Conservation (phyloP, 1,139 yeast genomes). For the Zygosaccharomyces sapae region DNA sequence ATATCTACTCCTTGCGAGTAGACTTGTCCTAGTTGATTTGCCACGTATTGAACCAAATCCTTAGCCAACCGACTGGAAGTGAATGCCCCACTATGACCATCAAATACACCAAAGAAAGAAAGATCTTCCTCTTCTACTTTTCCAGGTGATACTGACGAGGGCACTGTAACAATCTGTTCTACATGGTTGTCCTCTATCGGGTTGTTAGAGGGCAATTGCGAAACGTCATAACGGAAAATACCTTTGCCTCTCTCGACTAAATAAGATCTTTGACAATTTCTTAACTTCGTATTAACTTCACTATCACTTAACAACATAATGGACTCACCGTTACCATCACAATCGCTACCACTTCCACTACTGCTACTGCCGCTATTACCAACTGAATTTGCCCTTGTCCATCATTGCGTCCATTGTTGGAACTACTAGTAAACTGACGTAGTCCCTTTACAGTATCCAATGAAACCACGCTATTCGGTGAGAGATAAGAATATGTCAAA, state of each 20-base stretch:
- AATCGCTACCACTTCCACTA: slow-evolving; percentile 3
- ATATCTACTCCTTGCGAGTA: slow-evolving; percentile 28
- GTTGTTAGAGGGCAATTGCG: slow-evolving; percentile 85
- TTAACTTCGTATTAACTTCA: slow-evolving; percentile 66
- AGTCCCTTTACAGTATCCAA: slow-evolving; percentile 23
- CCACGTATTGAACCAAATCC: slow-evolving; percentile 70
- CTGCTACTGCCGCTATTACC: neutral
- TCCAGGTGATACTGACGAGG: slow-evolving; percentile 46
- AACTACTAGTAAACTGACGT: slow-evolving; percentile 19
- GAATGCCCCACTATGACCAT: slow-evolving; percentile 97
- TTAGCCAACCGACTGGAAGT: slow-evolving; percentile 83
- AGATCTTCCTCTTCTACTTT: slow-evolving; percentile 50
- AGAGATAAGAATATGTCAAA: slow-evolving; percentile 23
- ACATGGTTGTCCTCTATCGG: slow-evolving; percentile 95
- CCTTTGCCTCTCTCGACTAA: slow-evolving; percentile 81
- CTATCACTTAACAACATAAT: slow-evolving; percentile 55
- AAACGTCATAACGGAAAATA: slow-evolving; percentile 83
- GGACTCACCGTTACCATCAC: slow-evolving; percentile 18
- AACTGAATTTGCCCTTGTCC: neutral
- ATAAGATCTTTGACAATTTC: slow-evolving; percentile 77
- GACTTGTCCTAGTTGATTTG: slow-evolving; percentile 66
- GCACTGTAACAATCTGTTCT: slow-evolving; percentile 81
- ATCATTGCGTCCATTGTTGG: neutral
- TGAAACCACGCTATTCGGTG: slow-evolving; percentile 17
- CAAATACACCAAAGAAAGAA: slow-evolving; percentile 94